Percentiles rank a stretch among this genome's conserved stretches.
phyloP scores from a whole-genome alignment of 164 flowering plant genomes.

The Kingdonia uniflora region DNA sequence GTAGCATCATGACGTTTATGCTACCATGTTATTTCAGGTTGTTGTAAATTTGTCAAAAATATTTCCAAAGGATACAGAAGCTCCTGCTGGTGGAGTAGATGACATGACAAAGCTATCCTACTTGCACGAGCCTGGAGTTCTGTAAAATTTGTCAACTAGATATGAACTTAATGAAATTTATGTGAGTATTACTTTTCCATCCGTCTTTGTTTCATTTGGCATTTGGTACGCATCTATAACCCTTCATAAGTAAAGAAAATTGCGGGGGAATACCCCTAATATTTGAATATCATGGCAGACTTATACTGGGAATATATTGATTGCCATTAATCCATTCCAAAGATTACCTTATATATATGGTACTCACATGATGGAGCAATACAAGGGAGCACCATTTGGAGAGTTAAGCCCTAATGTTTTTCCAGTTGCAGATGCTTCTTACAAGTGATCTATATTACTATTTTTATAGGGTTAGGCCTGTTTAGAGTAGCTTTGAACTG shows the following conservation, averaged over 20 bases:
- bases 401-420: constrained; percentile 76
- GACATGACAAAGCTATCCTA: constrained; percentile 88
- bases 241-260: no score
- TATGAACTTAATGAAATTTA: constrained; percentile 70
- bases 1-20: background rate
- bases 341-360: constrained; percentile 53
- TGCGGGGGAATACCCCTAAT: constrained; percentile 11
- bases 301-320: constrained; percentile 74
- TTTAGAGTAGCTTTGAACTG: no score
- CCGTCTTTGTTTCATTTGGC: background rate
- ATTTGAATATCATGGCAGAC: constrained; percentile 52
- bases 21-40: constrained; percentile 28
- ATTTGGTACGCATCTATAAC: background rate
- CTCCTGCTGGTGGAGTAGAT: constrained; percentile 67
- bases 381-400: constrained; percentile 60
- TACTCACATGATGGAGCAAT: constrained; percentile 51
- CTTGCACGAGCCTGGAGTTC: constrained; percentile 80
- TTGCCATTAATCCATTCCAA: constrained; percentile 84
- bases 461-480: no score
- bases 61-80: constrained; percentile 66
- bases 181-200: constrained; percentile 26
- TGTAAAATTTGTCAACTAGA: constrained; percentile 71
- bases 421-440: constrained; percentile 79
- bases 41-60: constrained; percentile 42
- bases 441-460: constrained; percentile 32